A percentile compares a stretch with the other conserved stretches of the same genome.
Conservation (phyloP, 2,329 filamentous ascomycete species). For the Cladosporium phlei region DNA sequence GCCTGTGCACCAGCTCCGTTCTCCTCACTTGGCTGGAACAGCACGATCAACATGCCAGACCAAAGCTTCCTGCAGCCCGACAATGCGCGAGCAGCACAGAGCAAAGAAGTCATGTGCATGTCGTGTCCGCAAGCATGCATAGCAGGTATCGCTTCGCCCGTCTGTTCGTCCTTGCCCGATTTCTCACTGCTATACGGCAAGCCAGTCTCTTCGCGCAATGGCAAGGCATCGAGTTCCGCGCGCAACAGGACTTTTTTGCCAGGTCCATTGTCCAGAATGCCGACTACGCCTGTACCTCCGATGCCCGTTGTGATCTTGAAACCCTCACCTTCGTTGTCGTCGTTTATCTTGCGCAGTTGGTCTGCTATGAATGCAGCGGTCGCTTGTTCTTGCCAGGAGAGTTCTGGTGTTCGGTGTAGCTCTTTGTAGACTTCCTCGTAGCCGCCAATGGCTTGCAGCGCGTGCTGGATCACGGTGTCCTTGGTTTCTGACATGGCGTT, state of each 20-base stretch:
- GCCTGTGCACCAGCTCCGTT: constrained; percentile 8
- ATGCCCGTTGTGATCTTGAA: constrained; percentile 20
- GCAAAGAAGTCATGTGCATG: constrained; percentile 16
- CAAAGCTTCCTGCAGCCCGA: constrained; percentile 1
- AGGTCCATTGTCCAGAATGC: constrained; percentile 39
- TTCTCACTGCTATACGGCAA: constrained; percentile 43
- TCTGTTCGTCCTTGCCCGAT: neutral
- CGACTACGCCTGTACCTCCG: constrained; percentile 43
- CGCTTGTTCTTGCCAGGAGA: constrained; percentile 53
- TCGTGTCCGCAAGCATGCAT: constrained; percentile 18
- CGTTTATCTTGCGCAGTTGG: constrained; percentile 22
- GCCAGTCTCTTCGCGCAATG: constrained; percentile 44
- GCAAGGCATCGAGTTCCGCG: constrained; percentile 49
- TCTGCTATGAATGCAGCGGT: constrained; percentile 39
- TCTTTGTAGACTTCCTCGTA: constrained; percentile 45
- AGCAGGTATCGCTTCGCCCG: constrained; percentile 9
- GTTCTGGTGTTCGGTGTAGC: constrained; percentile 55
- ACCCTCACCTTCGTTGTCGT: neutral
- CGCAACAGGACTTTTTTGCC: constrained; percentile 45
- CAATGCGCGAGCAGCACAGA: constrained; percentile 9
- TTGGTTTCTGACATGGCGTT: neutral
- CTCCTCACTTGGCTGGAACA: constrained; percentile 18
- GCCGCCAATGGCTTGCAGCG: constrained; percentile 1
- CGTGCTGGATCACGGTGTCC: neutral
- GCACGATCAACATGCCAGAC: constrained; percentile 13